A percentile compares a stretch with the other conserved stretches of the same genome.
Conservation (phyloP, 2,329 filamentous ascomycete genomes). For the Diaporthe eres region DNA sequence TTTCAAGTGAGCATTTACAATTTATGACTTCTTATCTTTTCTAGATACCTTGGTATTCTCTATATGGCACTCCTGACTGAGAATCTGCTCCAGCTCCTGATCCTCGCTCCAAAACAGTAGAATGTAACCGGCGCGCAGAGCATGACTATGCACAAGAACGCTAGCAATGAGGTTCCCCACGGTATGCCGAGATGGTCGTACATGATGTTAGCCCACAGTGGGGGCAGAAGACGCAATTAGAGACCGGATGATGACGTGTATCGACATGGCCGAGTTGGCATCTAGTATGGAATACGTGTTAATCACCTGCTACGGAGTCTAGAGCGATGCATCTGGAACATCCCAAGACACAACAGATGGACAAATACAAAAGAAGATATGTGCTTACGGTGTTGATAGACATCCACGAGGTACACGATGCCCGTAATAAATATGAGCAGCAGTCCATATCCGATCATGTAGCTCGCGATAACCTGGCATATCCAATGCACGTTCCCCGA, state of each 20-base stretch:
- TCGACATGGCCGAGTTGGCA: conserved; percentile 45
- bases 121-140: conserved; percentile 20
- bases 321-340: not conserved
- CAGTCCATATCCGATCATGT: conserved; percentile 43
- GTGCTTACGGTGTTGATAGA: conserved; percentile 39
- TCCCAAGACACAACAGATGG: not conserved
- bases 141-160: conserved; percentile 41
- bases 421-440: conserved; percentile 45
- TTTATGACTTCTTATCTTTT: no score
- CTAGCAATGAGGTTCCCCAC: conserved; percentile 45
- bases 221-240: conserved; percentile 44
- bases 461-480: conserved; percentile 43
- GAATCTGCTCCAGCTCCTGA: conserved; percentile 33
- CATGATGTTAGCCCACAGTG: conserved; percentile 44
- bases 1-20: not conserved
- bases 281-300: not conserved
- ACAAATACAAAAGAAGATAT: not conserved
- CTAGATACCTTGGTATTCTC: not conserved
- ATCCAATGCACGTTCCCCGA: conserved; percentile 50
- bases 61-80: conserved; percentile 22
- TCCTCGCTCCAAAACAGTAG: conserved; percentile 24
- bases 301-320: not conserved
- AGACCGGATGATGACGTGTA: conserved; percentile 44
- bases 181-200: conserved; percentile 43
- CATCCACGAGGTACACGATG: conserved; percentile 45